Conservation (phyloP, 306 rosid species). For the Prinsepia uniflora region DNA sequence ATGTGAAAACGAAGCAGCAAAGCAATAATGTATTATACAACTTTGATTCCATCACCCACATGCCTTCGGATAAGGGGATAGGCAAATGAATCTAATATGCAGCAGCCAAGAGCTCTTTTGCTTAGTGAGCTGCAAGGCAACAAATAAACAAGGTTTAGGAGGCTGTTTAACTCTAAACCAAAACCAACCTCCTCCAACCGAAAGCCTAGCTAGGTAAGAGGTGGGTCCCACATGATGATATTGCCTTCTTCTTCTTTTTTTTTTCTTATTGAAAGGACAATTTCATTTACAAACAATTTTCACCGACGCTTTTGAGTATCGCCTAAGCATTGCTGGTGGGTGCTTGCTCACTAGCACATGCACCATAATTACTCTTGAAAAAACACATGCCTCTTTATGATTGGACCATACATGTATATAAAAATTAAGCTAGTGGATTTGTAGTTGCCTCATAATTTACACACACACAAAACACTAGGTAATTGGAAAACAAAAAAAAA, state of each 20-base stretch:
- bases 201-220: conserved; percentile 22
- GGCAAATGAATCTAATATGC: conserved; percentile 25
- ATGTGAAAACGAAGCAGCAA: neutral
- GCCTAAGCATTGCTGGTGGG: conserved; percentile 71
- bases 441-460: conserved; percentile 21
- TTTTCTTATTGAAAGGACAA: too few relatives aligned
- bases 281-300: conserved; percentile 35
- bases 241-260: conserved; percentile 11
- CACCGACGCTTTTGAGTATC: conserved; percentile 57
- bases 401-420: conserved; percentile 17
- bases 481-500: too few relatives aligned
- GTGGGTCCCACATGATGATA: conserved; percentile 37
- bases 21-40: conserved; percentile 11
- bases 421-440: conserved; percentile 10
- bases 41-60: conserved; percentile 32
- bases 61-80: conserved; percentile 25
- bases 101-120: conserved; percentile 21
- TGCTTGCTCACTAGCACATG: conserved; percentile 52
- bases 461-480: too few relatives aligned
- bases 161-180: conserved; percentile 20
- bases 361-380: conserved; percentile 56
- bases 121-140: conserved; percentile 32
- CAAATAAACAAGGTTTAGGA: conserved; percentile 19
- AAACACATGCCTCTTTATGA: conserved; percentile 60
- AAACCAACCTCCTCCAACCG: conserved; percentile 31